These are phyloP conservation scores for Sugiyamaella marilandica DNA, from an alignment of 805 yeast genomes.

Conservation along the genomic window DNA sequence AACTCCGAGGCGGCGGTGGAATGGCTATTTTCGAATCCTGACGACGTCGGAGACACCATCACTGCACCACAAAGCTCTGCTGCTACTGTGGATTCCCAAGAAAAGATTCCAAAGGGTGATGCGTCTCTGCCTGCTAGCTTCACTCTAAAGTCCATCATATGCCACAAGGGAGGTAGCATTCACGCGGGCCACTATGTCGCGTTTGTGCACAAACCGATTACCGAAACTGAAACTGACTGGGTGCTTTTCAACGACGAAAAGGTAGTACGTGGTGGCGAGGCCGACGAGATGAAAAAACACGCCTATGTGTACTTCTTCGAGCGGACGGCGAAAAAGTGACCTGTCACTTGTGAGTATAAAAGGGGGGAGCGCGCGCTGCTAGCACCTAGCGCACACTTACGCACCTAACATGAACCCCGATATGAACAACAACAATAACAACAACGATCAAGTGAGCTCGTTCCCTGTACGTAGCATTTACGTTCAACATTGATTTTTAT, in stretches of 20 bases:
- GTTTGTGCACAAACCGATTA: conserved; percentile 46
- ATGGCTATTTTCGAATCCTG: conserved; percentile 80
- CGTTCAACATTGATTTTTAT: neutral
- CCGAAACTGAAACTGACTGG: conserved; percentile 49
- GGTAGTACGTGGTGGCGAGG: conserved; percentile 51
- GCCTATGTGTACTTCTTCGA: conserved; percentile 45
- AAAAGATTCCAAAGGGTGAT: conserved; percentile 21
- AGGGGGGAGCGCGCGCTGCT: neutral
- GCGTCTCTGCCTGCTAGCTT: conserved; percentile 38
- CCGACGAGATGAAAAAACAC: conserved; percentile 43
- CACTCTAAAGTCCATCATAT: conserved; percentile 57
- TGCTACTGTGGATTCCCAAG: neutral
- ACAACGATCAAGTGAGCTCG: neutral
- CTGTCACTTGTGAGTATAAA: neutral
- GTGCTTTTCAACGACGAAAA: conserved; percentile 85
- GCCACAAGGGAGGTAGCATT: conserved; percentile 85
- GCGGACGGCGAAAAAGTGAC: conserved; percentile 17
- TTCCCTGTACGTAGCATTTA: too few species aligned
- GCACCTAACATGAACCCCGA: neutral
- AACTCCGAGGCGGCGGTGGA: conserved; percentile 78
- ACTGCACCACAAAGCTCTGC: neutral
- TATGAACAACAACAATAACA: neutral
- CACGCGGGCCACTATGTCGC: conserved; percentile 93
- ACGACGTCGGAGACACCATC: conserved; percentile 55
- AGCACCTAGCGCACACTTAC: neutral